Conservation (phyloP, 352 stramenopile species). For the Globisporangium echinulatum region DNA sequence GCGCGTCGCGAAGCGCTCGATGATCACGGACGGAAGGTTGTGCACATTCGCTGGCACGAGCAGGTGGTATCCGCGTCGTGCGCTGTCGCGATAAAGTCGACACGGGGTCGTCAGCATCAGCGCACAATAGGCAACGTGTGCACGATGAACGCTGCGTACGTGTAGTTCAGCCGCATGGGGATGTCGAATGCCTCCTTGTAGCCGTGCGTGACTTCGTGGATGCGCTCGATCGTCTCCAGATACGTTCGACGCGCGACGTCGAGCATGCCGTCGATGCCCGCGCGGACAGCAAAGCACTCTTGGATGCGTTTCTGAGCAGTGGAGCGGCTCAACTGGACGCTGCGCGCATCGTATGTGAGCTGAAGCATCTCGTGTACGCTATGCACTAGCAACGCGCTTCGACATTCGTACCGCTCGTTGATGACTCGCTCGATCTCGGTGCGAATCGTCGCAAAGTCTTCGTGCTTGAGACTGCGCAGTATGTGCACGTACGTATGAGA, state of each 20-base stretch:
- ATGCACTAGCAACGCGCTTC: background rate
- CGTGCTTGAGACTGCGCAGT: slow-evolving; percentile 33
- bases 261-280: slow-evolving; percentile 81
- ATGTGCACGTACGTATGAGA: too few species aligned
- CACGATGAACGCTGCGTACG: slow-evolving; percentile 26
- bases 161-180: slow-evolving; percentile 71
- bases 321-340: slow-evolving; percentile 58
- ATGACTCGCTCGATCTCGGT: slow-evolving; percentile 68
- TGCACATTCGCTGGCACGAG: slow-evolving; percentile 43
- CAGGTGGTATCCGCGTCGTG: slow-evolving; percentile 68
- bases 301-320: slow-evolving; percentile 79
- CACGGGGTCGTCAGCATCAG: slow-evolving; percentile 5
- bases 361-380: background rate
- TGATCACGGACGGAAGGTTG: slow-evolving; percentile 50
- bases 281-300: slow-evolving; percentile 75
- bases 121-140: background rate
- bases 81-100: slow-evolving; percentile 9
- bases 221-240: slow-evolving; percentile 77
- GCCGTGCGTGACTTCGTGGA: slow-evolving; percentile 63
- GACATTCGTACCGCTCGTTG: slow-evolving; percentile 46
- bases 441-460: slow-evolving; percentile 46
- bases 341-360: slow-evolving; percentile 11
- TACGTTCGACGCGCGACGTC: slow-evolving; percentile 78
- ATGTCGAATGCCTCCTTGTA: slow-evolving; percentile 71
- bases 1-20: slow-evolving; percentile 58